A percentile compares a stretch with the other conserved stretches of the same genome.
phyloP scores from a whole-genome alignment of 352 stramenopile genomes.

The Phytopythium boreale region DNA sequence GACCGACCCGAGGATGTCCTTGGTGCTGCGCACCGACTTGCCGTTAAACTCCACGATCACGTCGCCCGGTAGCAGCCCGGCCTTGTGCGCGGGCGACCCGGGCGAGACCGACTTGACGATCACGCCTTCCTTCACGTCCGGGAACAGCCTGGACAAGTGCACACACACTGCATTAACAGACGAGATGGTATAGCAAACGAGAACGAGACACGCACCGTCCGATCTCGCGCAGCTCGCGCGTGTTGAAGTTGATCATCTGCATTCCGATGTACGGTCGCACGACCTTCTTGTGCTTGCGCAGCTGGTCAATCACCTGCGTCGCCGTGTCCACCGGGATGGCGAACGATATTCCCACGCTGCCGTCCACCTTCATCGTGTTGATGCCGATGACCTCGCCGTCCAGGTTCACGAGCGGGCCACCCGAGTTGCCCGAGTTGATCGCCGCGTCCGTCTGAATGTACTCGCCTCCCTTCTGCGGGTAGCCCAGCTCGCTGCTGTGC shows the following conservation, averaged over 20 bases:
- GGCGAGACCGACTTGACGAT: slow-evolving; percentile 80
- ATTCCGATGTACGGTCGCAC: slow-evolving; percentile 90
- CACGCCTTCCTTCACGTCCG: slow-evolving; percentile 73
- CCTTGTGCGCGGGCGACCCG: slow-evolving; percentile 77
- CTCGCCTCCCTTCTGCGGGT: slow-evolving; percentile 71
- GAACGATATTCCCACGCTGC: slow-evolving; percentile 89
- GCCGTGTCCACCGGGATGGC: slow-evolving; percentile 93
- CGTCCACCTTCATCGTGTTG: slow-evolving; percentile 93
- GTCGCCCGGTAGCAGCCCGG: slow-evolving; percentile 65
- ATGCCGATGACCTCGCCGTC: slow-evolving; percentile 93
- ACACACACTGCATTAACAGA: not conserved
- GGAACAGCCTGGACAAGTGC: slow-evolving; percentile 38
- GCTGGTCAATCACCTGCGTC: slow-evolving; percentile 85
- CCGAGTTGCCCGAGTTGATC: slow-evolving; percentile 93
- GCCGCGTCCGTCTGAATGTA: slow-evolving; percentile 95
- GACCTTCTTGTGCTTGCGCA: slow-evolving; percentile 87
- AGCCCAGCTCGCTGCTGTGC: slow-evolving; percentile 88
- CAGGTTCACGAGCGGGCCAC: slow-evolving; percentile 91
- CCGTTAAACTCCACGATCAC: slow-evolving; percentile 77
- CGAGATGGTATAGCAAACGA: not conserved
- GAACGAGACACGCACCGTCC: slow-evolving; percentile 25
- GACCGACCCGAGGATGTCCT: slow-evolving; percentile 67
- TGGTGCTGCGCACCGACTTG: slow-evolving; percentile 66
- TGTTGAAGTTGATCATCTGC: slow-evolving; percentile 89
- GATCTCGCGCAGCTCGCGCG: slow-evolving; percentile 59